Evolutionary conservation across 371 early-diverging fungal species (phyloP).

Genomic region (Batkoa obscura): DNA sequence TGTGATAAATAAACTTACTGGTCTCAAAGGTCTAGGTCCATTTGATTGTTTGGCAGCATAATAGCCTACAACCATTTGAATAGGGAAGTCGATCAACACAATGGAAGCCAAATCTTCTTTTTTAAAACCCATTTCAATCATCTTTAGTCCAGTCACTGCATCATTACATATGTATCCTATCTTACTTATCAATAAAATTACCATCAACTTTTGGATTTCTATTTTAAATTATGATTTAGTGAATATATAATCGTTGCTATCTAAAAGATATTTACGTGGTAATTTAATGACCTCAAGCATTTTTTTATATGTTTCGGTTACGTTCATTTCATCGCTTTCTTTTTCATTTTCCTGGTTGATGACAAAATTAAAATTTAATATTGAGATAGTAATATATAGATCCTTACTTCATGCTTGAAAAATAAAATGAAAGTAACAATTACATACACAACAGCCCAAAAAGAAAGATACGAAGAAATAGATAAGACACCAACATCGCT

Average conservation of each 20-base stretch:
- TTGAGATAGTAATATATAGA: neutral
- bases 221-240: neutral
- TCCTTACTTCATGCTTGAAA: conserved; percentile 37
- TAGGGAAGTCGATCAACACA: conserved; percentile 85
- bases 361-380: conserved; percentile 7
- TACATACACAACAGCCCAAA: conserved; percentile 81
- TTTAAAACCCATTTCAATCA: conserved; percentile 83
- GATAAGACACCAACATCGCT: conserved; percentile 48
- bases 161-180: conserved; percentile 91
- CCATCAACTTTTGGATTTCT: conserved; percentile 67
- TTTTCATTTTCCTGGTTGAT: no score
- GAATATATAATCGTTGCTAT: neutral
- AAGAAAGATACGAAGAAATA: conserved; percentile 68
- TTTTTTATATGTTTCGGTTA: conserved; percentile 26
- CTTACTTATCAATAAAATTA: conserved; percentile 64
- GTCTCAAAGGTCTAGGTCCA: conserved; percentile 61
- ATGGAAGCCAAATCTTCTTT: conserved; percentile 87
- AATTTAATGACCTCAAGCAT: conserved; percentile 51
- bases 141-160: conserved; percentile 75
- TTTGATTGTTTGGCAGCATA: conserved; percentile 90
- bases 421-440: conserved; percentile 65
- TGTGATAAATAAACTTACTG: conserved; percentile 38
- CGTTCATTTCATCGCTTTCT: conserved; percentile 15
- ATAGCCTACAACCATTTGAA: conserved; percentile 90
- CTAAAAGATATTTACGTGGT: conserved; percentile 26